phyloP scores from a whole-genome alignment of 2,329 filamentous ascomycete genomes.

The Ophiocordyceps unilateralis region DNA sequence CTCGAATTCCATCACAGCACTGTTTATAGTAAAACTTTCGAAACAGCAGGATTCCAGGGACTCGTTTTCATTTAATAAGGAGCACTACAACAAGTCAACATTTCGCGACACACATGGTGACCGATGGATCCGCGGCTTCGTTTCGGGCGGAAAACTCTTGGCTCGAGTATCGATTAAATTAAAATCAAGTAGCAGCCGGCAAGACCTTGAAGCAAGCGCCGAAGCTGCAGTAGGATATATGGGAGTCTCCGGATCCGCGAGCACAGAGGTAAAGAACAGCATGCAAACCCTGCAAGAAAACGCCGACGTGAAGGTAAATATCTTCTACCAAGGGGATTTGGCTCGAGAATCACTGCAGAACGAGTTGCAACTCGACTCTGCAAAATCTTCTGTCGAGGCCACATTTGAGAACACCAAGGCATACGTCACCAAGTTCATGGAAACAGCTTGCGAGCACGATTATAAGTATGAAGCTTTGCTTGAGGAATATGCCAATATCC shows the following conservation, averaged over 20 bases:
- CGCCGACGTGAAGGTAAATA: not conserved
- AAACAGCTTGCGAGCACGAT: not conserved
- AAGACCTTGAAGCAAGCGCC: not conserved
- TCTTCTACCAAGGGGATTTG: not conserved
- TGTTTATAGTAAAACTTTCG: not conserved
- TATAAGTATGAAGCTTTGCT: not conserved
- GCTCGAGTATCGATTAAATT: not conserved
- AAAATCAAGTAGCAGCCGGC: not conserved
- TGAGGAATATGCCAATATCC: not conserved
- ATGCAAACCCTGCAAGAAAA: not conserved
- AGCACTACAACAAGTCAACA: not conserved
- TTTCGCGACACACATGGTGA: not conserved
- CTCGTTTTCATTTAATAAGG: not conserved
- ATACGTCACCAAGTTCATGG: not conserved
- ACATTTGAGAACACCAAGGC: not conserved
- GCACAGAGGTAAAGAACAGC: not conserved
- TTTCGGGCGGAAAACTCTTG: not conserved
- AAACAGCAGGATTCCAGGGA: not conserved
- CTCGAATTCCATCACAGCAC: not conserved
- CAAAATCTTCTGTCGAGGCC: not conserved
- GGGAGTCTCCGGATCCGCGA: not conserved
- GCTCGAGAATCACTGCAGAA: not conserved
- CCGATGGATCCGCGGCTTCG: not conserved
- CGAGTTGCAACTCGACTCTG: too few species aligned
- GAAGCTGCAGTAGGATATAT: not conserved